Conservation (phyloP, 2,329 filamentous ascomycete genomes). For the Akanthomyces muscarius region DNA sequence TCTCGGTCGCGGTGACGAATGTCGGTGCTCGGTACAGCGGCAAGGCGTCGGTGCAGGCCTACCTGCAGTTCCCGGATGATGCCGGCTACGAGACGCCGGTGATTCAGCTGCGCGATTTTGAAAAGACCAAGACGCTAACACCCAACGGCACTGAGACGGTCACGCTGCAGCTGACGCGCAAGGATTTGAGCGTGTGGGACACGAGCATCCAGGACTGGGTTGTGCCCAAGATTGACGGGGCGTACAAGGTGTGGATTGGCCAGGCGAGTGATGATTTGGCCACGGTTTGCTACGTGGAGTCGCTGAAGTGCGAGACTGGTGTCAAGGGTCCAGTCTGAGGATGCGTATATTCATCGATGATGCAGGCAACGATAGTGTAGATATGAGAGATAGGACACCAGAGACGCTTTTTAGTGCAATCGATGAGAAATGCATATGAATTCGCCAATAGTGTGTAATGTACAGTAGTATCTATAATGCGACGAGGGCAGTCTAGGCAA, state of each 20-base stretch:
- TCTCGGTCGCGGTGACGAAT: conserved; percentile 49
- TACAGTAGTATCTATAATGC: not conserved
- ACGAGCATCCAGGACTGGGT: conserved; percentile 65
- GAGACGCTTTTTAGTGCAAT: not conserved
- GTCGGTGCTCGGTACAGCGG: conserved; percentile 40
- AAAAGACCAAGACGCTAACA: conserved; percentile 56
- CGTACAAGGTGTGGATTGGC: conserved; percentile 38
- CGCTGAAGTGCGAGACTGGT: conserved; percentile 27
- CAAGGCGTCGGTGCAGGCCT: conserved; percentile 45
- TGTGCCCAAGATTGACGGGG: conserved; percentile 34
- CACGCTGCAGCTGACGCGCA: conserved; percentile 57
- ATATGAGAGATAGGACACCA: not conserved
- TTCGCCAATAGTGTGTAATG: conserved; percentile 6
- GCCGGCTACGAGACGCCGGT: conserved; percentile 57
- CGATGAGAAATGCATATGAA: conserved; percentile 1
- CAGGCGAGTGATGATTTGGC: conserved; percentile 34
- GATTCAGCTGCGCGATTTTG: conserved; percentile 67
- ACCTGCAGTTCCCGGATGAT: conserved; percentile 40
- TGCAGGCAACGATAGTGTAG: no score
- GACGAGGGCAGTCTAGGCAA: conserved; percentile 6
- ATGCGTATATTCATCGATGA: no score
- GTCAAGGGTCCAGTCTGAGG: conserved; percentile 15
- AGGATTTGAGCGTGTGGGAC: conserved; percentile 73
- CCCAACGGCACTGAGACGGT: conserved; percentile 51
- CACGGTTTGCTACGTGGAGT: conserved; percentile 29